Conservation (phyloP, 352 stramenopile species). For the Chloridella minuta region DNA sequence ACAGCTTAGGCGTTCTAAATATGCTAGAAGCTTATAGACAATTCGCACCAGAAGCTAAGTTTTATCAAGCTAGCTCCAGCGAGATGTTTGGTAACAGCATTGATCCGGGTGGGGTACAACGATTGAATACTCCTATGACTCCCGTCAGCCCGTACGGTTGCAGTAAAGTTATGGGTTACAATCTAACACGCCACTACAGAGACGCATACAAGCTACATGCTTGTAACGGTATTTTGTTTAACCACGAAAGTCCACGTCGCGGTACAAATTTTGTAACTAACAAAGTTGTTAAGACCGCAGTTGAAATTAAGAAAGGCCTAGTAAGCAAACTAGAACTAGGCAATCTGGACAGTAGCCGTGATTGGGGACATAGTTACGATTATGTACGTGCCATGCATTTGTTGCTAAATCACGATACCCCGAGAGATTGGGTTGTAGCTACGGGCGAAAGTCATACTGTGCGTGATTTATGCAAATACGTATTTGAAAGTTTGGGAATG, state of each 20-base stretch:
- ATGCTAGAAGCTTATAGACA: too few relatives aligned
- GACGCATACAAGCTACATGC: conserved; percentile 70
- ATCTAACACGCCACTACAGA: conserved; percentile 18
- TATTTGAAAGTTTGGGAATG: too few relatives aligned
- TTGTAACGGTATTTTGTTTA: conserved; percentile 95
- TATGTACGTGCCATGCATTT: conserved; percentile 97
- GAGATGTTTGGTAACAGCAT: conserved; percentile 26
- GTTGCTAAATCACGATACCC: conserved; percentile 52
- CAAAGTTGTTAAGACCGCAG: conserved; percentile 81
- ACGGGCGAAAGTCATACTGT: too few relatives aligned
- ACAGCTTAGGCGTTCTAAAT: too few relatives aligned
- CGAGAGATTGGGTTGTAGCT: conserved; percentile 38
- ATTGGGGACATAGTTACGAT: conserved; percentile 94
- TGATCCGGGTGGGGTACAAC: too few relatives aligned
- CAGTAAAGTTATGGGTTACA: too few relatives aligned
- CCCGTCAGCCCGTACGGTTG: too few relatives aligned
- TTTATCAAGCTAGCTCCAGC: conserved; percentile 55
- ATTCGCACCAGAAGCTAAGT: background rate
- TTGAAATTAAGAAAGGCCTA: conserved; percentile 49
- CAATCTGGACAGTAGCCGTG: conserved; percentile 77
- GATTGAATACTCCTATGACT: too few relatives aligned
- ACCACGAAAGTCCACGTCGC: conserved; percentile 84
- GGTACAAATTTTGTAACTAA: conserved; percentile 87
- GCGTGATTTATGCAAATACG: too few relatives aligned
- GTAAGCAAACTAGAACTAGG: conserved; percentile 76